Base-by-base conservation (phyloP, 2,329 filamentous ascomycete species). In the Rasamsonia emersonii region DNA sequence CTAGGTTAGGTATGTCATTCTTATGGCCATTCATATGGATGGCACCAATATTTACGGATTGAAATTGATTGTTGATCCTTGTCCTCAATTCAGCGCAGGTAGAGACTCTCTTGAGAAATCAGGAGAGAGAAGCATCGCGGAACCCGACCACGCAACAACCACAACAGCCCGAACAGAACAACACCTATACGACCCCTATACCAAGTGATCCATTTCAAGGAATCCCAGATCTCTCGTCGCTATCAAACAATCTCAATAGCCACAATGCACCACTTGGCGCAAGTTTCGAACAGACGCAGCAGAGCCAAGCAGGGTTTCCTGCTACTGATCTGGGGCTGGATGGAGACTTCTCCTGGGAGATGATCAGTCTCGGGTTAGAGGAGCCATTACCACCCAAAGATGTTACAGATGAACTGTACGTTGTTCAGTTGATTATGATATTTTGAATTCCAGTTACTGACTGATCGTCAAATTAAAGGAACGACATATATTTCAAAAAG, bases 401-500 rank as follows among this genome's bases (percentile, higher is more conserved):
- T 40, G 71, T 89, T 30, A 80, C 94, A 42, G 83, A 95, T 48
- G 86, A 95, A 51, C 64, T 98, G 76, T 86, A 66, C 35, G 61
- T 47, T 20, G 18, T 18, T 15, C 3, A 11, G 11, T n/a, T 5
- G 13, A 16, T 18, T 21, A 28, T 4, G 13, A 24, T 8, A 20
- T 18, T 3, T 17, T 28, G 7, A 33, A 8, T 29, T 11, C 26
- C 36, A 26, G 11, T 17, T 37, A 33, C 43, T 52, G 18, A 46
- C 30, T 30, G 32, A 35, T 45, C 24, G 46, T 33, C 9, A 13
- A 27, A 21, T 30, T 20, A 15, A 51, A 86, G 79, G 32, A 81
- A 93, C 49, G 73, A 83, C 46, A 77, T 91, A 16, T 98, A 83
- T 59, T 96, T 96, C 53, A 78, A 88, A 35, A 95, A 93, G 57